A percentile compares a stretch with the other conserved stretches of the same genome.
Conservation (phyloP, 2,329 filamentous ascomycete species). For the Neurospora crassa region DNA sequence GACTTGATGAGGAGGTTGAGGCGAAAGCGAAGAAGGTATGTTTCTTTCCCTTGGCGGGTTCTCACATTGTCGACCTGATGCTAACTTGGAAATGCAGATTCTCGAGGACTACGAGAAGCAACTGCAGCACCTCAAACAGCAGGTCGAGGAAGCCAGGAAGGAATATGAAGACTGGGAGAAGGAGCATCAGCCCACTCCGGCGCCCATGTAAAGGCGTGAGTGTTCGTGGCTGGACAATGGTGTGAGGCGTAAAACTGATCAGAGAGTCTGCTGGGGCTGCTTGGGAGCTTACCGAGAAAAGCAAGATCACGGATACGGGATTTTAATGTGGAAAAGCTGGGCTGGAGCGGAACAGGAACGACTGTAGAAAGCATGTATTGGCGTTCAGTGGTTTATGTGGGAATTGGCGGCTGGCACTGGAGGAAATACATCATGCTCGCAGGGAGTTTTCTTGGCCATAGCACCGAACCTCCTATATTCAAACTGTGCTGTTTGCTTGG, state of each 20-base stretch:
- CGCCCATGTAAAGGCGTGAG: constrained; percentile 16
- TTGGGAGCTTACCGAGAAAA: background rate
- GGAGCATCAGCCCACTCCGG: constrained; percentile 32
- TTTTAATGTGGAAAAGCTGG: background rate
- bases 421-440: background rate
- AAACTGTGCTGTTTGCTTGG: background rate
- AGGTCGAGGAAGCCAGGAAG: constrained; percentile 53
- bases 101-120: constrained; percentile 76
- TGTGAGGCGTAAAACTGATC: background rate
- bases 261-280: background rate
- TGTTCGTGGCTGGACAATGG: no score
- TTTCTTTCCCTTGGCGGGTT: constrained; percentile 3
- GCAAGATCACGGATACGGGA: background rate
- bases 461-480: background rate
- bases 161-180: constrained; percentile 48
- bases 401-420: background rate
- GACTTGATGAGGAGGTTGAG: constrained; percentile 60
- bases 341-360: background rate
- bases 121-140: constrained; percentile 64
- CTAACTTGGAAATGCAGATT: constrained; percentile 40
- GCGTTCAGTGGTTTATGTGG: background rate
- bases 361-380: background rate
- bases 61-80: background rate
- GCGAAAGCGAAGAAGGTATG: constrained; percentile 65
- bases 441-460: background rate